phyloP scores from a whole-genome alignment of 352 stramenopile species.

The Pythium brassicae region DNA sequence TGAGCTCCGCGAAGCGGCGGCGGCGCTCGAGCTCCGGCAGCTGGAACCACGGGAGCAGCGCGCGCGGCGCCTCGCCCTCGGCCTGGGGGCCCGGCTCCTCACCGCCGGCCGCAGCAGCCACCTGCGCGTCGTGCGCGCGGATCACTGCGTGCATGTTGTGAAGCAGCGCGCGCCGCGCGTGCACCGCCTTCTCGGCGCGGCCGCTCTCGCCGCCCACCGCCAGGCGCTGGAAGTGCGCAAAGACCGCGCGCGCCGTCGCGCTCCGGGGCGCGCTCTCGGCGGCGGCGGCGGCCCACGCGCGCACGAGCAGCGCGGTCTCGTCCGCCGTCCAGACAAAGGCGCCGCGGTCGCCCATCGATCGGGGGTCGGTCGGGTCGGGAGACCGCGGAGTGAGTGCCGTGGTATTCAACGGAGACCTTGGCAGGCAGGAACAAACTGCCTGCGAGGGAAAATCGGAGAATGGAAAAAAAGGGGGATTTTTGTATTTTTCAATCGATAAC shows the following conservation, averaged over 20 bases:
- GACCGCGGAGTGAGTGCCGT: too few relatives aligned
- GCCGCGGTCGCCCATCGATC: background rate
- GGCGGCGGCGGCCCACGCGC: background rate
- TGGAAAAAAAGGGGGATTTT: too few relatives aligned
- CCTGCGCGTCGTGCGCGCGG: background rate
- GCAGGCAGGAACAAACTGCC: too few relatives aligned
- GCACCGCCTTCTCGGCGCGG: slow-evolving; percentile 1
- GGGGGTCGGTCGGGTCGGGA: too few relatives aligned
- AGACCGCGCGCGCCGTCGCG: background rate
- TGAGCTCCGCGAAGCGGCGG: background rate
- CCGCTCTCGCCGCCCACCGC: background rate
- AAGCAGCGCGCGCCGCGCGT: background rate
- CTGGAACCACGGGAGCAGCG: background rate
- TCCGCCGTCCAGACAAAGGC: background rate
- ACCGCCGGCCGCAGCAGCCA: too few relatives aligned
- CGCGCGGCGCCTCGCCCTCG: too few relatives aligned
- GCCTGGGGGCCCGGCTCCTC: too few relatives aligned
- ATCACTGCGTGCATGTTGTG: slow-evolving; percentile 1
- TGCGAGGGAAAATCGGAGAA: too few relatives aligned
- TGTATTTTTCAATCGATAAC: too few relatives aligned
- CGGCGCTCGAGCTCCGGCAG: background rate
- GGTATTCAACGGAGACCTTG: too few relatives aligned
- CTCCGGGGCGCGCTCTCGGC: background rate
- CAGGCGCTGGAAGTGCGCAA: background rate
- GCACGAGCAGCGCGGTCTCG: background rate